Percentiles rank a stretch among this genome's conserved stretches.
These are phyloP conservation scores for Calonectria pauciramosa DNA, from an alignment of 2,329 filamentous ascomycete species.

Conservation along the genomic window DNA sequence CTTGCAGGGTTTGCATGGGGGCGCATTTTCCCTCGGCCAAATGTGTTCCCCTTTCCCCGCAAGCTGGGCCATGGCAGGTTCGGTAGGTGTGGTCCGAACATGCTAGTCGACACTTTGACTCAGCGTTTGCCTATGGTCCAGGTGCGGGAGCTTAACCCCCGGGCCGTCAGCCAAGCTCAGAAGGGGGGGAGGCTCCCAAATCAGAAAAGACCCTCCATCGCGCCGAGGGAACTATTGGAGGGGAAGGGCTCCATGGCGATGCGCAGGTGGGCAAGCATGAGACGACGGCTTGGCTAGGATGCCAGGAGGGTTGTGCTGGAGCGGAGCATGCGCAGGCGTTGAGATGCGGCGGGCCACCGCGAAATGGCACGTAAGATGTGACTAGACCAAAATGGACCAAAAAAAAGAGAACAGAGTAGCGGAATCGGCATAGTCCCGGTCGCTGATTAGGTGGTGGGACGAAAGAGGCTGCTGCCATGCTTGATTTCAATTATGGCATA, in stretches of 20 bases:
- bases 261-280: constrained; percentile 27
- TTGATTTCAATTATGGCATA: not conserved
- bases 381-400: constrained; percentile 13
- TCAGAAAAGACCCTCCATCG: constrained; percentile 13
- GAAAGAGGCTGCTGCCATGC: not conserved
- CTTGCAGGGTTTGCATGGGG: constrained; percentile 11
- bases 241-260: constrained; percentile 23
- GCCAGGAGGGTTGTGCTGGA: constrained; percentile 7
- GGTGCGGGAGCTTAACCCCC: constrained; percentile 25
- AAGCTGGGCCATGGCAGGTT: not conserved
- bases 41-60: constrained; percentile 19
- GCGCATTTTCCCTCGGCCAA: constrained; percentile 23
- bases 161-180: constrained; percentile 26
- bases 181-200: constrained; percentile 16
- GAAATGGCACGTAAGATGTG: not conserved
- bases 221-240: constrained; percentile 25
- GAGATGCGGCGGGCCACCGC: constrained; percentile 3
- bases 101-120: constrained; percentile 10
- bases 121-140: not conserved
- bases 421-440: constrained; percentile 4
- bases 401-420: constrained; percentile 3
- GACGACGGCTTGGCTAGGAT: constrained; percentile 18
- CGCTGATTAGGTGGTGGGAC: not conserved
- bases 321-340: constrained; percentile 16
- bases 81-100: constrained; percentile 2